Percentiles rank a stretch among this genome's conserved stretches.
Conservation (phyloP, 805 yeast genomes). For the Candida sphagnicola region DNA sequence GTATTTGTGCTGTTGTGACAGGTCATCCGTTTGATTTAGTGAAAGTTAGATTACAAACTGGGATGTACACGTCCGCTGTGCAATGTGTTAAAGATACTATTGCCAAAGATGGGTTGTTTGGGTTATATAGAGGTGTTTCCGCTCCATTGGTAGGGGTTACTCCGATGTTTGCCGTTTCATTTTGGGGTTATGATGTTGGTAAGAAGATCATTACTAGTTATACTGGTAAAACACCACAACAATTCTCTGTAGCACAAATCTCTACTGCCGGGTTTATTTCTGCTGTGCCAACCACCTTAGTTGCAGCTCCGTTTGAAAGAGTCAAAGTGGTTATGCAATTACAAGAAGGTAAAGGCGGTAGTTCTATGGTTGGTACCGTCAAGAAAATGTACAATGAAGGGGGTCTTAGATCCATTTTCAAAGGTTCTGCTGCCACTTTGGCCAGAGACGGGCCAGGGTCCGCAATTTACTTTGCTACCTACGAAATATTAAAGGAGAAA, state of each 20-base stretch:
- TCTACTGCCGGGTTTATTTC: conserved; percentile 92
- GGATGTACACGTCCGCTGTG: conserved; percentile 59
- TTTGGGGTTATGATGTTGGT: conserved; percentile 98
- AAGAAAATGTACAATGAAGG: conserved; percentile 70
- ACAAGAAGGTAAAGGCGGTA: conserved; percentile 43
- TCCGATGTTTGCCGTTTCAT: conserved; percentile 96
- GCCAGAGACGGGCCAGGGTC: conserved; percentile 98
- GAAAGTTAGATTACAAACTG: conserved; percentile 88
- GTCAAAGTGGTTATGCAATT: conserved; percentile 91
- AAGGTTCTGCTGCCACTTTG: conserved; percentile 87
- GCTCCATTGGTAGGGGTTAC: conserved; percentile 97
- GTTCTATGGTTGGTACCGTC: conserved; percentile 58
- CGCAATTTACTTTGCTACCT: conserved; percentile 92
- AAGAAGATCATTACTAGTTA: conserved; percentile 60
- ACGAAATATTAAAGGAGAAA: conserved; percentile 70
- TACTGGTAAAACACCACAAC: conserved; percentile 33
- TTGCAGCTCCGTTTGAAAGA: conserved; percentile 98
- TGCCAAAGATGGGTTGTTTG: conserved; percentile 68
- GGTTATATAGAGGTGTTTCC: conserved; percentile 88
- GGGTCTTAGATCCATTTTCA: conserved; percentile 78
- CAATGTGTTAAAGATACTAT: conserved; percentile 70
- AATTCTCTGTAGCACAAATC: conserved; percentile 63
- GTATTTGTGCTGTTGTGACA: conserved; percentile 89
- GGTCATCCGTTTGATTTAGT: conserved; percentile 96
- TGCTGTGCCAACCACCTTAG: conserved; percentile 91